Conservation (phyloP, 1,139 yeast genomes). For the Geotrichum klebahnii region DNA sequence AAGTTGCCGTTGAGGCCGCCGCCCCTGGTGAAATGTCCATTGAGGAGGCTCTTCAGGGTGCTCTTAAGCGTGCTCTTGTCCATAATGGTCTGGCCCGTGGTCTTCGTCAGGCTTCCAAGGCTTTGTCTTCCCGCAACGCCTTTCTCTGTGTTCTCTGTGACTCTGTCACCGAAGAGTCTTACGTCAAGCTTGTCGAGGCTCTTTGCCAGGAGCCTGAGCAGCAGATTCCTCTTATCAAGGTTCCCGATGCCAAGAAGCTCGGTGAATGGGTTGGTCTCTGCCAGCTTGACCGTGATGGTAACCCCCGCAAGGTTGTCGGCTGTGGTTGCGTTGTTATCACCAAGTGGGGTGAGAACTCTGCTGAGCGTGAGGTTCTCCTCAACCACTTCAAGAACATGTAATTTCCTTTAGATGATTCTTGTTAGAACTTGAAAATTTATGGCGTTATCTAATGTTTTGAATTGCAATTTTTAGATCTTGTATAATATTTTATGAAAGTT, state of each 20-base stretch:
- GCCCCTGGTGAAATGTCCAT: constrained; percentile 83
- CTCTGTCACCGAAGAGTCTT: constrained; percentile 96
- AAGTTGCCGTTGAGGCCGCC: constrained; percentile 74
- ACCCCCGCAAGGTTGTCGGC: constrained; percentile 99
- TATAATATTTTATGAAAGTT: no score
- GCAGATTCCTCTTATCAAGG: constrained; percentile 97
- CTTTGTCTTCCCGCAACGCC: constrained; percentile 90
- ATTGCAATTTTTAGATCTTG: no score
- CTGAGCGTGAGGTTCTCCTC: constrained; percentile 93
- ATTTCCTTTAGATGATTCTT: constrained; percentile 40
- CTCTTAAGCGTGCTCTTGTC: constrained; percentile 94
- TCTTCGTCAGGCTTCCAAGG: constrained; percentile 99
- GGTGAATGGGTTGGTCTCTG: constrained; percentile 99
- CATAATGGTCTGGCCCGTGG: constrained; percentile 99
- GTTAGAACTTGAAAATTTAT: no score
- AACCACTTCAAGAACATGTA: constrained; percentile 93
- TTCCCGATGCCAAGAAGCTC: constrained; percentile 97
- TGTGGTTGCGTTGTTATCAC: constrained; percentile 99
- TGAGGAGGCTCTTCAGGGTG: constrained; percentile 98
- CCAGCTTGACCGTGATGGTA: constrained; percentile 99
- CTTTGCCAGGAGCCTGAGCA: constrained; percentile 96
- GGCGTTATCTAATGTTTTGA: no score
- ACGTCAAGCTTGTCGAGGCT: constrained; percentile 98
- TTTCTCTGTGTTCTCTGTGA: constrained; percentile 97
- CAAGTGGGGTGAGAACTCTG: constrained; percentile 99